Conservation (phyloP, 164 flowering plant genomes). For the Magnolia sinica region DNA sequence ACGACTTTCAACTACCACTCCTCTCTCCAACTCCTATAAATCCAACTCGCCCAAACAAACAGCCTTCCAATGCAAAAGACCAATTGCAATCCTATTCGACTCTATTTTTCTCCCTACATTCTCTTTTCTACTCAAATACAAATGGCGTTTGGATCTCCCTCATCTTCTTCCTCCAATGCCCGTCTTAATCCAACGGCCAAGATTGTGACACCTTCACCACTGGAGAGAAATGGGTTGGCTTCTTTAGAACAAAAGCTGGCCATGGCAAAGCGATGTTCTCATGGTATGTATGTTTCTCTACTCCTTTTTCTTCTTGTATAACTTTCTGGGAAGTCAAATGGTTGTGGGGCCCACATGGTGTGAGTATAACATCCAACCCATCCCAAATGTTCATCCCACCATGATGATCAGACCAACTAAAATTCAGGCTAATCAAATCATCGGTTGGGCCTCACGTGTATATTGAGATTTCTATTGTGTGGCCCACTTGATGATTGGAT, state of each 20-base stretch:
- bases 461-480: too few relatives aligned
- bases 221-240: conserved; percentile 39
- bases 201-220: conserved; percentile 30
- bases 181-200: background rate
- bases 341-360: too few relatives aligned
- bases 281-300: conserved; percentile 27
- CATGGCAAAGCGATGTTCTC: conserved; percentile 75
- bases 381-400: background rate
- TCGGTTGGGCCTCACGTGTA: too few relatives aligned
- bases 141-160: conserved; percentile 3
- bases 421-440: too few relatives aligned
- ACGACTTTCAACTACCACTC: background rate
- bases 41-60: background rate
- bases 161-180: background rate
- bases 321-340: too few relatives aligned
- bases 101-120: background rate
- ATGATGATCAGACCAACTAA: background rate
- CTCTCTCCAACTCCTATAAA: background rate
- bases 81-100: background rate
- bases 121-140: background rate
- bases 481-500: too few relatives aligned
- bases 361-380: background rate
- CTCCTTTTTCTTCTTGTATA: background rate
- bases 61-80: background rate
- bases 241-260: conserved; percentile 69